phyloP scores from a whole-genome alignment of 164 flowering plant genomes.

The Cinnamomum chago region DNA sequence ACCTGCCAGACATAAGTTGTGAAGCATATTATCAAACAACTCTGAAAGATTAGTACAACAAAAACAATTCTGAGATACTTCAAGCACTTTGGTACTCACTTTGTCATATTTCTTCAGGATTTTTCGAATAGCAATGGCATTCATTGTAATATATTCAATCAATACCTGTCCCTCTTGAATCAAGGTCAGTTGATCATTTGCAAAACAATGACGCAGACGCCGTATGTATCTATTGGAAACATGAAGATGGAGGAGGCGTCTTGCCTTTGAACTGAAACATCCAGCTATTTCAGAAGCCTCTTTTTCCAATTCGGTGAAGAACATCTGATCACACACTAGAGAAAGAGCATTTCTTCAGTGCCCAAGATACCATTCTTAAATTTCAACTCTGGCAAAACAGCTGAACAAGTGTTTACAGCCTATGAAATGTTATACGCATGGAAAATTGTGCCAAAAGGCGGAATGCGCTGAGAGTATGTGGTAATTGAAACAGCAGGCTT shows the following conservation, averaged over 20 bases:
- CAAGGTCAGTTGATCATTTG: conserved; percentile 37
- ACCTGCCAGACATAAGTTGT: conserved; percentile 35
- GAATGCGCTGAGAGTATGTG: too few relatives aligned
- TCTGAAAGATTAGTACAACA: neutral
- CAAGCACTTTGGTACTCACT: conserved; percentile 32
- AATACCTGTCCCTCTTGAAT: conserved; percentile 53
- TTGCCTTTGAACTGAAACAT: conserved; percentile 62
- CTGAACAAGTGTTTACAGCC: too few relatives aligned
- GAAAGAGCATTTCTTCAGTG: neutral
- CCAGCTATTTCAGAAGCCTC: conserved; percentile 78
- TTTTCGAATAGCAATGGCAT: conserved; percentile 83
- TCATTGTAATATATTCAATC: conserved; percentile 72
- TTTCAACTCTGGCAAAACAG: too few relatives aligned
- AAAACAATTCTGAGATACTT: neutral
- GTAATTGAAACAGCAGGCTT: too few relatives aligned
- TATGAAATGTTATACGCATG: too few relatives aligned
- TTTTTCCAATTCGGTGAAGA: conserved; percentile 76
- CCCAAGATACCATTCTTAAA: neutral
- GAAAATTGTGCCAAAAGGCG: too few relatives aligned
- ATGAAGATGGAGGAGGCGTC: conserved; percentile 66
- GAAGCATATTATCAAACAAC: neutral
- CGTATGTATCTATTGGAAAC: conserved; percentile 40
- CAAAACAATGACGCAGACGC: conserved; percentile 49
- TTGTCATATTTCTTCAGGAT: conserved; percentile 94
- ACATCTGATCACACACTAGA: conserved; percentile 76